Evolutionary conservation across 1,139 yeast species (phyloP).

Genomic region (Pneumocystis carinii): DNA sequence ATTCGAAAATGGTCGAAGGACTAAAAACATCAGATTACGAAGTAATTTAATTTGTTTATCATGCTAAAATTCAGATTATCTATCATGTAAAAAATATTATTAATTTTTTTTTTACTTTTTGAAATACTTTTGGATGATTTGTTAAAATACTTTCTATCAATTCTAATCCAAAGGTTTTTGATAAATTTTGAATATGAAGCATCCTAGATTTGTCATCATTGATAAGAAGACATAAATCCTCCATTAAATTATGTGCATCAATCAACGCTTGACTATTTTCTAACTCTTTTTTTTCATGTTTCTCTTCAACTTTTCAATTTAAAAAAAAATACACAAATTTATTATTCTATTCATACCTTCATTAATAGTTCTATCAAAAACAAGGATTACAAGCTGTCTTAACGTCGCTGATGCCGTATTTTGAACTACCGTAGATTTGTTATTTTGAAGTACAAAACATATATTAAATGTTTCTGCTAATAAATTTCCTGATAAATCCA

Average conservation of each 20-base stretch:
- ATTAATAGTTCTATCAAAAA: conserved; percentile 46
- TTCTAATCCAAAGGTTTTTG: conserved; percentile 62
- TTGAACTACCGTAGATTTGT: conserved; percentile 61
- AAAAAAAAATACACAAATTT: not conserved
- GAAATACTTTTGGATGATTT: conserved; percentile 44
- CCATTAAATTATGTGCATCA: conserved; percentile 56
- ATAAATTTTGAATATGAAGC: conserved; percentile 38
- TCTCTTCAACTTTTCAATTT: too few relatives aligned
- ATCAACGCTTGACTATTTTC: conserved; percentile 39
- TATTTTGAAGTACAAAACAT: conserved; percentile 58
- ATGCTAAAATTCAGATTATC: conserved; percentile 22
- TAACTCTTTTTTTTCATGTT: conserved; percentile 17
- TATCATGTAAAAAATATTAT: not conserved
- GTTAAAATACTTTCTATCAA: conserved; percentile 54
- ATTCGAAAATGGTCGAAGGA: conserved; percentile 52
- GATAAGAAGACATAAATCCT: conserved; percentile 54
- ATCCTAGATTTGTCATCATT: conserved; percentile 45
- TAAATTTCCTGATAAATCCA: conserved; percentile 38
- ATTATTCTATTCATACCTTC: conserved; percentile 7
- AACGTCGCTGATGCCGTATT: conserved; percentile 89
- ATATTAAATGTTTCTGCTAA: conserved; percentile 49
- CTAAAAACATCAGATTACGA: conserved; percentile 51
- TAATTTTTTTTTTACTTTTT: conserved; percentile 16
- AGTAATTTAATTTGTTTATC: conserved; percentile 51
- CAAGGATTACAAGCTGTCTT: conserved; percentile 63